Conservation (phyloP, 495 filamentous ascomycete genomes). For the Lasiosphaeria hispida region DNA sequence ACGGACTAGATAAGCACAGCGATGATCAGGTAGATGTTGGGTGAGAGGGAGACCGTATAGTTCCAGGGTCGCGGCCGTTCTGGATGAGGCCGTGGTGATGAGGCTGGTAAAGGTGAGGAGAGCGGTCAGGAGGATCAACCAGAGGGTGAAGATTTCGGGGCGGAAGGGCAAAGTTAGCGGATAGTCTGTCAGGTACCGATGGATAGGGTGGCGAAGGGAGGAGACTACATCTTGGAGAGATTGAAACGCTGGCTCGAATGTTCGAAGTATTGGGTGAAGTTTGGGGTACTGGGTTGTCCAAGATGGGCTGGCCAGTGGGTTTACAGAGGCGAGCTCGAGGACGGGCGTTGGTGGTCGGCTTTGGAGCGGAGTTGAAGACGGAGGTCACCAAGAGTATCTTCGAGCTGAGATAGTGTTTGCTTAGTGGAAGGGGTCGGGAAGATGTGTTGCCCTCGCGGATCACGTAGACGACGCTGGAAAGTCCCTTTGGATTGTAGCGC, state of each 20-base stretch:
- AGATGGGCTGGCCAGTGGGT: no score
- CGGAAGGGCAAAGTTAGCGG: slow-evolving; percentile 1
- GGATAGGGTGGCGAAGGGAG: not conserved
- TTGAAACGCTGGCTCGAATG: no score
- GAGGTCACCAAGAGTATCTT: not conserved
- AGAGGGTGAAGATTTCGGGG: slow-evolving; percentile 2
- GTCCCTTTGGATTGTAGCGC: not conserved
- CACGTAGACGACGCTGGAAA: not conserved
- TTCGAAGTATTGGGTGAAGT: no score
- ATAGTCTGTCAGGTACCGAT: not conserved
- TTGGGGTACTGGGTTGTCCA: no score
- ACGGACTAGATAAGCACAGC: slow-evolving; percentile 8
- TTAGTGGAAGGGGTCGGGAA: not conserved
- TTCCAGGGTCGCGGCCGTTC: slow-evolving; percentile 4
- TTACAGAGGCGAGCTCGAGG: no score
- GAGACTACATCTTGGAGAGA: not conserved
- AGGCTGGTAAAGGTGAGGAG: not conserved
- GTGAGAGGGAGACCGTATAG: slow-evolving; percentile 5
- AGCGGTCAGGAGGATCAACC: slow-evolving; percentile 1
- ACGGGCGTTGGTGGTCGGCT: no score
- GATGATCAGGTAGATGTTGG: slow-evolving; percentile 7
- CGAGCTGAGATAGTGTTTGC: not conserved
- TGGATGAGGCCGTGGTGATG: slow-evolving; percentile 3
- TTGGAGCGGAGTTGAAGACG: not conserved
- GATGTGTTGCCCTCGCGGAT: not conserved